Conservation (phyloP, 306 rosid genomes). For the Vachellia collinsii region DNA sequence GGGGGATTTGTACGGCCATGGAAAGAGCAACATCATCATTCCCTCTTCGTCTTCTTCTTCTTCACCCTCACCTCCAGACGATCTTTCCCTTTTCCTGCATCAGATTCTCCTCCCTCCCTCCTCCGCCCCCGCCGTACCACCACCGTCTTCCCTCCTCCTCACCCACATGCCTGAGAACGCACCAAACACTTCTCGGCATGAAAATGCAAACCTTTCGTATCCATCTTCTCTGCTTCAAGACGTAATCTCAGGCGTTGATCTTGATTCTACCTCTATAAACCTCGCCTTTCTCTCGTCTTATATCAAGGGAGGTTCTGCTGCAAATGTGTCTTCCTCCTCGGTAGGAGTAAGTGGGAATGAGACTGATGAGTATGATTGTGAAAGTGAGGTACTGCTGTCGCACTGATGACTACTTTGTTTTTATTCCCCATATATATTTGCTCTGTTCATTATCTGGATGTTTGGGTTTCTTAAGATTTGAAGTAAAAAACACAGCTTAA, state of each 20-base stretch:
- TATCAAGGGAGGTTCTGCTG: constrained; percentile 20
- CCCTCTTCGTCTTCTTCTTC: constrained; percentile 36
- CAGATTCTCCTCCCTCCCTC: constrained; percentile 64
- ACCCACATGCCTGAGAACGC: background rate
- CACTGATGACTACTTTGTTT: background rate
- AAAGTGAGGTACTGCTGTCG: constrained; percentile 57
- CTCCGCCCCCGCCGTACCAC: background rate
- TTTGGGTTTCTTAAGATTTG: background rate
- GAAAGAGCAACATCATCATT: constrained; percentile 32
- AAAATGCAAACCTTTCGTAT: constrained; percentile 33
- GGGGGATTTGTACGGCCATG: constrained; percentile 46
- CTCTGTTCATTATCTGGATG: background rate
- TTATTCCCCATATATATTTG: background rate
- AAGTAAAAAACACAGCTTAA: background rate
- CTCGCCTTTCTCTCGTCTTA: constrained; percentile 5
- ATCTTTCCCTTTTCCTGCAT: constrained; percentile 67
- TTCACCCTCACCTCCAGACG: constrained; percentile 50
- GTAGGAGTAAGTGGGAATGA: constrained; percentile 51
- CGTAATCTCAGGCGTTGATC: background rate
- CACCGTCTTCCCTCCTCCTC: constrained; percentile 26
- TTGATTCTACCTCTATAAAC: background rate
- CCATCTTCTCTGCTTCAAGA: constrained; percentile 6
- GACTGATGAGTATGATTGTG: constrained; percentile 61
- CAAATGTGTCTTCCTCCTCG: constrained; percentile 1
- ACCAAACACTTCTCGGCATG: constrained; percentile 17